A percentile compares a stretch with the other conserved stretches of the same genome.
Evolutionary conservation across 768 basidiomycete species (phyloP).

Genomic region (Phaffia australis): DNA sequence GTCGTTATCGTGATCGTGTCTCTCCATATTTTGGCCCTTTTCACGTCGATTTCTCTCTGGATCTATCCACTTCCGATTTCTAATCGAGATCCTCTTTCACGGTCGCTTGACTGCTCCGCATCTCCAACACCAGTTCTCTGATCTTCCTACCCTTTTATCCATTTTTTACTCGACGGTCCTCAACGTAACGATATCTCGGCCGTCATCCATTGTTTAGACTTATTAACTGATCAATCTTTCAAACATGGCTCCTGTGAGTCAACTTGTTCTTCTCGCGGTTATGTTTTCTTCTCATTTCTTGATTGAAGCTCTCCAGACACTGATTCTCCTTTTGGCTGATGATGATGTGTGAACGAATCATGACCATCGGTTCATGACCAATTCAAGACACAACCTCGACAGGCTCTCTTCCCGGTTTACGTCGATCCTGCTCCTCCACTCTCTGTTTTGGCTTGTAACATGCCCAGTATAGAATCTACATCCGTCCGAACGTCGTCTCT

Average conservation of each 20-base stretch:
- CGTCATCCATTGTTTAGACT: no score
- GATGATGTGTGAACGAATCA: neutral
- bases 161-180: neutral
- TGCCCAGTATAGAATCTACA: neutral
- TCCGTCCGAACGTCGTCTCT: neutral
- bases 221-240: neutral
- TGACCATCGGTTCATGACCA: no score
- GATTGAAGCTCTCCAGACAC: neutral
- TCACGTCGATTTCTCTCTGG: no score
- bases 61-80: no score
- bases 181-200: no score
- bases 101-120: no score
- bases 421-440: neutral
- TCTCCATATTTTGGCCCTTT: no score
- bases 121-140: no score
- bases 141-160: neutral
- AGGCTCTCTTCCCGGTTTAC: conserved; percentile 11
- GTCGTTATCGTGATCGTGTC: no score
- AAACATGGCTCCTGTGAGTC: conserved; percentile 8
- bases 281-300: neutral
- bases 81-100: no score
- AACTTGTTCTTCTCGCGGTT: neutral
- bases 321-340: neutral
- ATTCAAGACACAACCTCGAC: no score
- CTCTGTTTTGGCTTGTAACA: neutral